Conservation (phyloP, 208 protist genomes). For the Leishmania mexicana region DNA sequence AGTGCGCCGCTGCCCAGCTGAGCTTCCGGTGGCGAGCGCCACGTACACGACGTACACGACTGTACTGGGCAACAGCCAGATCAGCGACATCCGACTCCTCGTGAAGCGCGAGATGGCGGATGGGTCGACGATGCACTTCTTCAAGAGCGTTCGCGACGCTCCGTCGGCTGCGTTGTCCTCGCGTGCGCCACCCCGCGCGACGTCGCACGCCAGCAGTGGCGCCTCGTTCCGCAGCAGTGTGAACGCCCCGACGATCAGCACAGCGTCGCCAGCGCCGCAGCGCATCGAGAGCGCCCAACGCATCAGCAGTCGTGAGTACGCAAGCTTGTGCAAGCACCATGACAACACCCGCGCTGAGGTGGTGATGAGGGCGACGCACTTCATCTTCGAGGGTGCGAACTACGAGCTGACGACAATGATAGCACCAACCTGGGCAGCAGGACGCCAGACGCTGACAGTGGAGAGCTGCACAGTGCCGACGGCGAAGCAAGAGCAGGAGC, state of each 20-base stretch:
- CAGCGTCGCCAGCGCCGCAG: conserved; percentile 26
- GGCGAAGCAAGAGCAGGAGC: background rate
- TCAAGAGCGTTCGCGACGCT: conserved; percentile 46
- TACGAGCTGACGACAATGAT: conserved; percentile 74
- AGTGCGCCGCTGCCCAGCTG: conserved; percentile 37
- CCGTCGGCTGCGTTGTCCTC: conserved; percentile 3
- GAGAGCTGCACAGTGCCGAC: conserved; percentile 32
- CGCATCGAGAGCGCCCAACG: conserved; percentile 55
- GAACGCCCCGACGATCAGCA: background rate
- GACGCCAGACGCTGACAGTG: conserved; percentile 61
- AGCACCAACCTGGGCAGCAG: conserved; percentile 57
- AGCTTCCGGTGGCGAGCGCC: conserved; percentile 43
- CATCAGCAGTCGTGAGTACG: conserved; percentile 81
- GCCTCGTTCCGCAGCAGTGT: conserved; percentile 23
- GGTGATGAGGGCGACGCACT: conserved; percentile 50
- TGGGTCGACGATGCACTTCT: conserved; percentile 71
- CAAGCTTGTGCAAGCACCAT: conserved; percentile 56
- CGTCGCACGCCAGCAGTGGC: conserved; percentile 12
- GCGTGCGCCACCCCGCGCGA: background rate
- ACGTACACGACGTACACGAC: conserved; percentile 51
- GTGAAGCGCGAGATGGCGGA: conserved; percentile 50
- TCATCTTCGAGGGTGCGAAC: conserved; percentile 57
- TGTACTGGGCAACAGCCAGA: conserved; percentile 54
- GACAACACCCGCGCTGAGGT: conserved; percentile 55
- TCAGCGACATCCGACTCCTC: conserved; percentile 68